Conservation (phyloP, 2,329 filamentous ascomycete species). For the Neonectria sp. region DNA sequence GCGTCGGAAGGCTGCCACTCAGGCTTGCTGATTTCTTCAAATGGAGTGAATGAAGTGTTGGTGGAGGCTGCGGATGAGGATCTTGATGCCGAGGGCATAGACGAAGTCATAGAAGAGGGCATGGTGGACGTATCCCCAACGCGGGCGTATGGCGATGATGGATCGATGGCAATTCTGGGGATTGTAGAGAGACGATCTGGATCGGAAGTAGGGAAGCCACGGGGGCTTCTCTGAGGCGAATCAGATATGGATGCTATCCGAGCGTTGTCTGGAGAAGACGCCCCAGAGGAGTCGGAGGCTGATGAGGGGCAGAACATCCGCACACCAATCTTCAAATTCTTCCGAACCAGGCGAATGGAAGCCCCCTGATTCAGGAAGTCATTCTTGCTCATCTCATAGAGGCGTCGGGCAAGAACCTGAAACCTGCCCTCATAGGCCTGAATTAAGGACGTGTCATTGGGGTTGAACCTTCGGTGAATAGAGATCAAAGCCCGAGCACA, state of each 20-base stretch:
- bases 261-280: slow-evolving; percentile 36
- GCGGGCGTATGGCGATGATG: slow-evolving; percentile 34
- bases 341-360: slow-evolving; percentile 45
- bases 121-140: slow-evolving; percentile 36
- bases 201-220: slow-evolving; percentile 11
- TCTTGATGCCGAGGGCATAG: slow-evolving; percentile 42
- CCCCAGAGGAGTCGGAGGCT: slow-evolving; percentile 37
- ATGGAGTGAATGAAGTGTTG: slow-evolving; percentile 42
- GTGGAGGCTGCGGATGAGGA: slow-evolving; percentile 41
- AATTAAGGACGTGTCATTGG: slow-evolving; percentile 40
- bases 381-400: slow-evolving; percentile 48
- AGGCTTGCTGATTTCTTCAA: slow-evolving; percentile 42
- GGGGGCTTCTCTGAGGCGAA: slow-evolving; percentile 38
- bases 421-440: slow-evolving; percentile 45
- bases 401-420: slow-evolving; percentile 41
- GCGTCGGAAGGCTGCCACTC: slow-evolving; percentile 45
- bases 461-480: slow-evolving; percentile 40
- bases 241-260: slow-evolving; percentile 39
- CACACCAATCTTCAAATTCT: slow-evolving; percentile 49
- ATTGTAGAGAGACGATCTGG: slow-evolving; percentile 24
- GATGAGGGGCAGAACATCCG: slow-evolving; percentile 38
- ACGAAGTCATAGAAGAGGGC: slow-evolving; percentile 45
- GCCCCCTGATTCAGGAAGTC: slow-evolving; percentile 48
- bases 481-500: slow-evolving; percentile 50
- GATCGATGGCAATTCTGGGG: slow-evolving; percentile 22